Percentiles rank a stretch among this genome's conserved stretches.
phyloP scores from a whole-genome alignment of 306 rosid genomes.

The Cicer yamashitae region DNA sequence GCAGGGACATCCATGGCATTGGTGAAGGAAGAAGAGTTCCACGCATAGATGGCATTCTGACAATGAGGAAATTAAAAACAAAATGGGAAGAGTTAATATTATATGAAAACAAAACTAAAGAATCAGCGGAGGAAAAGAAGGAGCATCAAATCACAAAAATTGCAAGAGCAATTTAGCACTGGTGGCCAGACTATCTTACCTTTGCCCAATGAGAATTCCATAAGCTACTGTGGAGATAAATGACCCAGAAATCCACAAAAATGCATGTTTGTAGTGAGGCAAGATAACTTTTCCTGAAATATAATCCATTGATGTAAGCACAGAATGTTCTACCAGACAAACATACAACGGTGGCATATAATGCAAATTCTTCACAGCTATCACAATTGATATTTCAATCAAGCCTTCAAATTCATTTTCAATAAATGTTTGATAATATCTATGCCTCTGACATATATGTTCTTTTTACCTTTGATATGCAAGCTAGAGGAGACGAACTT shows the following conservation, averaged over 20 bases:
- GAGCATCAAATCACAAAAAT: conserved; percentile 14
- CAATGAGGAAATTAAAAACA: conserved; percentile 22
- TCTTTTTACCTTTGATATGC: conserved; percentile 39
- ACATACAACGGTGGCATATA: conserved; percentile 21
- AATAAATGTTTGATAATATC: conserved; percentile 21
- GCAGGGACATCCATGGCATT: conserved; percentile 82
- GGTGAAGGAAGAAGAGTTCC: conserved; percentile 71
- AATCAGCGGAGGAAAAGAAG: not conserved
- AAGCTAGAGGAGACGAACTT: conserved; percentile 30
- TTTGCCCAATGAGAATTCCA: conserved; percentile 80
- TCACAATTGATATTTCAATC: conserved; percentile 38
- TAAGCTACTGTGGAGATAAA: conserved; percentile 53
- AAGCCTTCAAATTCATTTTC: conserved; percentile 20
- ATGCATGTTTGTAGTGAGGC: conserved; percentile 52
- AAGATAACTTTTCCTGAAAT: conserved; percentile 52
- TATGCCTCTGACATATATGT: conserved; percentile 1
- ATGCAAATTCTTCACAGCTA: conserved; percentile 31
- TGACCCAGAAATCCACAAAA: conserved; percentile 47
- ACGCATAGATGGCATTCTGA: conserved; percentile 61
- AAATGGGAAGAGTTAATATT: not conserved
- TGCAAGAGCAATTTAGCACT: conserved; percentile 21
- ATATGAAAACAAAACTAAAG: conserved; percentile 4
- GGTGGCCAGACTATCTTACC: conserved; percentile 52
- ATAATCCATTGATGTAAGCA: conserved; percentile 35
- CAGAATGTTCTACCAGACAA: conserved; percentile 35